phyloP scores from a whole-genome alignment of 2,329 filamentous ascomycete species.

The Neodidymelliopsis sp. region DNA sequence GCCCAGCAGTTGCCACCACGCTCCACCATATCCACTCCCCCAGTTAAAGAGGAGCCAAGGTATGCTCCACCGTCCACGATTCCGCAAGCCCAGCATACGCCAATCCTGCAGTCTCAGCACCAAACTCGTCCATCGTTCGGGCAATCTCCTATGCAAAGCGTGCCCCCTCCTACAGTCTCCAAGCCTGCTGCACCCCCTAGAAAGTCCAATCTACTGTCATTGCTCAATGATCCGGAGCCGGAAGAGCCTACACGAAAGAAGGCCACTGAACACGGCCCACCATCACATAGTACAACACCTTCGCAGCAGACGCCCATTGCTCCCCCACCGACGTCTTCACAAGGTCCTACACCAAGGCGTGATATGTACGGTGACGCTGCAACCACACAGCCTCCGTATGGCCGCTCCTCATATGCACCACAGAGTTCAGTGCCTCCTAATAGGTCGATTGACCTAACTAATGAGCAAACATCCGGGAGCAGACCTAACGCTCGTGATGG shows the following conservation, averaged over 20 bases:
- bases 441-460: slow-evolving; percentile 43
- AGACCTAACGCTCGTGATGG: slow-evolving; percentile 35
- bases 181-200: slow-evolving; percentile 44
- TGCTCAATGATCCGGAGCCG: slow-evolving; percentile 50
- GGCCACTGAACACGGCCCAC: slow-evolving; percentile 39
- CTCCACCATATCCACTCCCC: slow-evolving; percentile 37
- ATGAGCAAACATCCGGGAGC: slow-evolving; percentile 32
- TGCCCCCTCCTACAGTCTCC: slow-evolving; percentile 26
- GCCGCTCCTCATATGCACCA: slow-evolving; percentile 36
- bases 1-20: slow-evolving; percentile 36
- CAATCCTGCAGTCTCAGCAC: slow-evolving; percentile 30
- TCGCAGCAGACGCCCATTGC: slow-evolving; percentile 44
- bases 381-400: slow-evolving; percentile 36
- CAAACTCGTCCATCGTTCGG: slow-evolving; percentile 30
- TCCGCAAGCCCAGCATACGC: slow-evolving; percentile 30
- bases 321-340: slow-evolving; percentile 38
- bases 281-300: slow-evolving; percentile 46
- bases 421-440: slow-evolving; percentile 34
- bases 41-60: slow-evolving; percentile 46
- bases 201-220: slow-evolving; percentile 48
- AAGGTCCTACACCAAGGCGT: slow-evolving; percentile 34
- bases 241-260: slow-evolving; percentile 47
- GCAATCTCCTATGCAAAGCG: slow-evolving; percentile 29
- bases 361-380: slow-evolving; percentile 35
- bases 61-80: slow-evolving; percentile 32